These are phyloP conservation scores for Trichoderma pleuroti DNA, from an alignment of 2,329 filamentous ascomycete species.

Conservation along the genomic window DNA sequence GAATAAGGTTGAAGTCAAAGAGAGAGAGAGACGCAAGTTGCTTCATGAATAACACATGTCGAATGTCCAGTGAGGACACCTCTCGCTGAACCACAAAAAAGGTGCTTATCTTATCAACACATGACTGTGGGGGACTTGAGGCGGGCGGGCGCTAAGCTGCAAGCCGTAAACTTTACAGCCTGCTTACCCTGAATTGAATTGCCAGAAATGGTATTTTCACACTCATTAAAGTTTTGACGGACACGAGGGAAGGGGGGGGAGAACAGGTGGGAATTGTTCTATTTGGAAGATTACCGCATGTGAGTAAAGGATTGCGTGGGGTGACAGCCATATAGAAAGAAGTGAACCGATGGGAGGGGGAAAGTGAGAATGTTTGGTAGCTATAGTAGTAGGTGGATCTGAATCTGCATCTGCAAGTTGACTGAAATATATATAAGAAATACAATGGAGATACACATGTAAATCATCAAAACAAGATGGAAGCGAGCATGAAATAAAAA, in stretches of 20 bases:
- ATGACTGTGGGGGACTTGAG: conserved; percentile 28
- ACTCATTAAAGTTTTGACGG: not conserved
- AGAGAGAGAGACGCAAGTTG: not conserved
- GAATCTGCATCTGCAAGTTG: not conserved
- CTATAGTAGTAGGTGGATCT: no score
- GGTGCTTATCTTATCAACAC: conserved; percentile 38
- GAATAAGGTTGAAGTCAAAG: not conserved
- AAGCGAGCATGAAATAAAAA: not conserved
- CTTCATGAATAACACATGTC: not conserved
- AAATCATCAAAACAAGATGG: not conserved
- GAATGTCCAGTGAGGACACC: conserved; percentile 18
- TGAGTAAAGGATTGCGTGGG: not conserved
- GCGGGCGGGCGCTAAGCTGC: not conserved
- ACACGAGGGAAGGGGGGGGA: not conserved
- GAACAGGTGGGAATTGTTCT: not conserved
- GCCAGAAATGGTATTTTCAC: not conserved
- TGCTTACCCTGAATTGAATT: conserved; percentile 11
- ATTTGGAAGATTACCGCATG: not conserved
- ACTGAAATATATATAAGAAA: not conserved
- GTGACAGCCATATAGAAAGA: not conserved
- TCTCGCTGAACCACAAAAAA: conserved; percentile 3
- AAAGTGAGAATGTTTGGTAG: not conserved
- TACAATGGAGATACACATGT: not conserved
- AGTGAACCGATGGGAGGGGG: not conserved
- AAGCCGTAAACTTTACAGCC: not conserved